These are phyloP conservation scores for Acanthamoeba lugdunensis DNA, from an alignment of 208 protist genomes.

Conservation along the genomic window DNA sequence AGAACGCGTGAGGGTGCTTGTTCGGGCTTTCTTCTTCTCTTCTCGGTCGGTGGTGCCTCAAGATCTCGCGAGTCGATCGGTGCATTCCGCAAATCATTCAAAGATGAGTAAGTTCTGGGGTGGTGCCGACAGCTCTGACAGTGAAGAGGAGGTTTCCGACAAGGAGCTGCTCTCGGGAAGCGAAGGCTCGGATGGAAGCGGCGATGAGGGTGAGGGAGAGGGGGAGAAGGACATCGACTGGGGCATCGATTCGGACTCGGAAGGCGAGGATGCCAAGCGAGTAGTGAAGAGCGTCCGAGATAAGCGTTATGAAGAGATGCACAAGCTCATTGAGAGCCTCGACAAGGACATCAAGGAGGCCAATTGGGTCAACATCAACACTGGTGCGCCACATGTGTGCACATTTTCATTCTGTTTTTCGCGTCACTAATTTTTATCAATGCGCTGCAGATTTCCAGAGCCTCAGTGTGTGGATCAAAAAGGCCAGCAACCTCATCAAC, in stretches of 20 bases:
- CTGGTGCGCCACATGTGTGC: background rate
- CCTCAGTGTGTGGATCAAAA: constrained; percentile 59
- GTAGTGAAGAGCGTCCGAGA: constrained; percentile 47
- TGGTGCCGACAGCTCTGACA: constrained; percentile 41
- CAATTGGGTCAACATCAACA: constrained; percentile 53
- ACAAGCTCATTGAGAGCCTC: constrained; percentile 65
- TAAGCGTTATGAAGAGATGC: constrained; percentile 70
- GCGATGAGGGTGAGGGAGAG: constrained; percentile 43
- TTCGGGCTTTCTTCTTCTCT: constrained; percentile 59
- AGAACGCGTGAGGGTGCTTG: too few relatives aligned
- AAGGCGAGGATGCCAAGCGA: constrained; percentile 40
- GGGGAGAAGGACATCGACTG: constrained; percentile 41
- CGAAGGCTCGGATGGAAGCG: constrained; percentile 8
- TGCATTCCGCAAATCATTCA: background rate
- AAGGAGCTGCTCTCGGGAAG: constrained; percentile 51
- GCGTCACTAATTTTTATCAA: background rate
- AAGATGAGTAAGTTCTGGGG: constrained; percentile 69
- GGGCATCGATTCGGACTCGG: constrained; percentile 26
- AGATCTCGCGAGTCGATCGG: background rate
- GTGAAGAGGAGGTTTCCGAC: constrained; percentile 21
- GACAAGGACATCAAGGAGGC: constrained; percentile 17
- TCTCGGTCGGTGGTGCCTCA: background rate
- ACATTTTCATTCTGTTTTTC: background rate
- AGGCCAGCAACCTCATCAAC: constrained; percentile 60
- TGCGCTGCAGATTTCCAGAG: constrained; percentile 35